Evolutionary conservation across 148 eudicot genomes (phyloP).

Genomic region (Camellia japonica): DNA sequence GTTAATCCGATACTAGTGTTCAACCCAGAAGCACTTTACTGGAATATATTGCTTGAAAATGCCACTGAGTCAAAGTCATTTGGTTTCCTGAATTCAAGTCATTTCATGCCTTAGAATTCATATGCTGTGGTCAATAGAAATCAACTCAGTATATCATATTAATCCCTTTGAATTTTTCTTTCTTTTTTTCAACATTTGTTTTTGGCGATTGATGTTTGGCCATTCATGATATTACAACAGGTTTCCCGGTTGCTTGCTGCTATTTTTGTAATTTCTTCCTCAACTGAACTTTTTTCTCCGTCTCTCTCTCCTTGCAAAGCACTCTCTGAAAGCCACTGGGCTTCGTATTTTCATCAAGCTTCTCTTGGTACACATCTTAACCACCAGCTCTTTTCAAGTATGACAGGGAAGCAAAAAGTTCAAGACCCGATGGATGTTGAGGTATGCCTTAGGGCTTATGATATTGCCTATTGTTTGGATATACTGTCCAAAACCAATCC

Average conservation of each 20-base stretch:
- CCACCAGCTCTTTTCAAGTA: constrained; percentile 45
- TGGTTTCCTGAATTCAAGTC: background rate
- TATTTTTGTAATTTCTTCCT: constrained; percentile 54
- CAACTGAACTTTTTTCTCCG: constrained; percentile 29
- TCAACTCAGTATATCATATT: background rate
- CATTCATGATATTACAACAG: constrained; percentile 37
- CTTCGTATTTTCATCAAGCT: constrained; percentile 91
- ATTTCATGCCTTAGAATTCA: background rate
- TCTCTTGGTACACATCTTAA: constrained; percentile 69
- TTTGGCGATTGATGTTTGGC: background rate
- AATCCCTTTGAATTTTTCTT: background rate
- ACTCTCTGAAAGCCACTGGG: constrained; percentile 57
- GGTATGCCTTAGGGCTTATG: constrained; percentile 38
- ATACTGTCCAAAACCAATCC: background rate
- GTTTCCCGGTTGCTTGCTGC: constrained; percentile 78
- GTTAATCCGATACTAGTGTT: background rate
- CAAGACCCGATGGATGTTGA: constrained; percentile 25
- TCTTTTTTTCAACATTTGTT: background rate
- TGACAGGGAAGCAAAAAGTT: constrained; percentile 31
- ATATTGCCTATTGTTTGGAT: background rate
- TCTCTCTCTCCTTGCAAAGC: constrained; percentile 30
- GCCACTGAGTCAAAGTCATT: background rate
- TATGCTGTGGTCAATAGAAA: background rate
- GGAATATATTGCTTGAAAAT: background rate
- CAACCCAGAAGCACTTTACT: background rate